Percentiles rank a stretch among this genome's conserved stretches.
phyloP scores from a whole-genome alignment of 2,329 filamentous ascomycete genomes.

The Hansfordia pulvinata region DNA sequence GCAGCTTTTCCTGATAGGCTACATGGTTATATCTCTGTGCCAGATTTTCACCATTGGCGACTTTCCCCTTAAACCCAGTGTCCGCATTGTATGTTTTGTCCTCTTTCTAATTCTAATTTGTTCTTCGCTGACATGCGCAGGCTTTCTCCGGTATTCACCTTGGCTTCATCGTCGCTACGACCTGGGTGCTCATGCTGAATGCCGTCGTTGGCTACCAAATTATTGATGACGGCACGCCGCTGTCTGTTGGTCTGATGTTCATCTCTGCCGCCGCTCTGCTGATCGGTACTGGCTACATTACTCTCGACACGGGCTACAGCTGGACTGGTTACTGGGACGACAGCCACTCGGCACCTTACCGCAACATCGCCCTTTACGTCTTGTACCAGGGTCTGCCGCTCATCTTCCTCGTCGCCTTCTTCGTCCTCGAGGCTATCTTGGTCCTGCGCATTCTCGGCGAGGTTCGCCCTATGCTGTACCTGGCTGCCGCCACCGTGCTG shows the following conservation, averaged over 20 bases:
- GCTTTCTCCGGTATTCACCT: conserved; percentile 85
- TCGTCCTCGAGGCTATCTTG: conserved; percentile 68
- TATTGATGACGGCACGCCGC: conserved; percentile 78
- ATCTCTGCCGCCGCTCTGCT: conserved; percentile 61
- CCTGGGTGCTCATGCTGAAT: conserved; percentile 87
- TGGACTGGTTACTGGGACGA: conserved; percentile 71
- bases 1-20: conserved; percentile 82
- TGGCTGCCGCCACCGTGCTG: conserved; percentile 58
- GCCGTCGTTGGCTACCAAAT: conserved; percentile 87
- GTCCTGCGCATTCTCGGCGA: conserved; percentile 82
- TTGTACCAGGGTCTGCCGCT: conserved; percentile 85
- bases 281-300: conserved; percentile 87
- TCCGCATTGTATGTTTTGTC: conserved; percentile 52
- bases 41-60: conserved; percentile 93
- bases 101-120: too few relatives aligned
- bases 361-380: conserved; percentile 79
- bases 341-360: conserved; percentile 45
- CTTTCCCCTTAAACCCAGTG: conserved; percentile 59
- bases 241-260: conserved; percentile 66
- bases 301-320: conserved; percentile 77
- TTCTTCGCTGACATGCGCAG: too few relatives aligned
- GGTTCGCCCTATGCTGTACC: conserved; percentile 82
- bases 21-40: conserved; percentile 79
- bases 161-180: conserved; percentile 74
- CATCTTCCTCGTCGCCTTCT: conserved; percentile 79